These are phyloP conservation scores for Hyaloscypha hepaticicola DNA, from an alignment of 495 filamentous ascomycete genomes.

Conservation along the genomic window DNA sequence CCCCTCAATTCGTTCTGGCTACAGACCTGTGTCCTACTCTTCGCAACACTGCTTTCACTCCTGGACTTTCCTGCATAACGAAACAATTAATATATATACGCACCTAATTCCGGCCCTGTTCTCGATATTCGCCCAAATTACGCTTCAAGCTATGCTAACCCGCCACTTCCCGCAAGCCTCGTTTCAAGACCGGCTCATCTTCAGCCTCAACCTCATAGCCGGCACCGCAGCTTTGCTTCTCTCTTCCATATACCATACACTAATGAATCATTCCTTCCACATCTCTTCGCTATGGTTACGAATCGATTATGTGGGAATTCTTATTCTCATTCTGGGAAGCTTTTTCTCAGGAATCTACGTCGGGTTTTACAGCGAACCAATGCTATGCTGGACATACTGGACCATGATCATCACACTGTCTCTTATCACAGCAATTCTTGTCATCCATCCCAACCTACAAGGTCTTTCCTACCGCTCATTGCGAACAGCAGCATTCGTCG, in stretches of 20 bases:
- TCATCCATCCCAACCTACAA: constrained; percentile 45
- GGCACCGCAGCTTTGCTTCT: constrained; percentile 42
- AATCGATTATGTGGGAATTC: constrained; percentile 50
- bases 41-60: constrained; percentile 32
- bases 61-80: constrained; percentile 46
- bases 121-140: constrained; percentile 30
- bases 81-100: constrained; percentile 46
- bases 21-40: constrained; percentile 31
- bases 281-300: constrained; percentile 43
- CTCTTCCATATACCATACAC: constrained; percentile 47
- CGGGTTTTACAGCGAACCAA: constrained; percentile 48
- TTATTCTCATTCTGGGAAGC: constrained; percentile 44
- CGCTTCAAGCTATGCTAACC: constrained; percentile 35
- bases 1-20: constrained; percentile 11
- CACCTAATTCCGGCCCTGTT: constrained; percentile 40
- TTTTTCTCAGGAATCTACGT: constrained; percentile 53
- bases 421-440: constrained; percentile 36
- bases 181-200: constrained; percentile 38
- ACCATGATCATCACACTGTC: constrained; percentile 44
- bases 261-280: constrained; percentile 48
- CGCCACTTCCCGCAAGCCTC: constrained; percentile 35
- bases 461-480: constrained; percentile 38
- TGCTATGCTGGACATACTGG: constrained; percentile 45
- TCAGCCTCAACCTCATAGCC: constrained; percentile 43
- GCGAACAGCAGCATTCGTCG: constrained; percentile 43